Conservation (phyloP, 805 yeast species). For the Metschnikowia sp. region DNA sequence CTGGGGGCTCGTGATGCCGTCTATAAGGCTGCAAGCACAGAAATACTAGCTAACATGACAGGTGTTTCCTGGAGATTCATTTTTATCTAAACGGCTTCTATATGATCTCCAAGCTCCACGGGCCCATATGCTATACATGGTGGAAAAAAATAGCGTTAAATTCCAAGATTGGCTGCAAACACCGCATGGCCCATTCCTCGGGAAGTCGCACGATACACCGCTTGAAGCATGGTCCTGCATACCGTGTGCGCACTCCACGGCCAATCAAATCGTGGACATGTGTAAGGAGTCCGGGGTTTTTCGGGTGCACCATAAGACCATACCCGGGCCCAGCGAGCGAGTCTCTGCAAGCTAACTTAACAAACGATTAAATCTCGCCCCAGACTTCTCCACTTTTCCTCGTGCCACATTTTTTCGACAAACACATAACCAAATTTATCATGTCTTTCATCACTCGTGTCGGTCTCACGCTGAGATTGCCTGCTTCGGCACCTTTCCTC, state of each 20-base stretch:
- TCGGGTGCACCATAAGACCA: constrained; percentile 3
- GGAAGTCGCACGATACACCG: no score
- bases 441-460: constrained; percentile 29
- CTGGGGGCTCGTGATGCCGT: no score
- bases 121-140: no score
- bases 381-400: not conserved
- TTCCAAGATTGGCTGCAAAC: not conserved
- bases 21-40: no score
- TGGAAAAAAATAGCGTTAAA: not conserved
- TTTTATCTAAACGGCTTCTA: no score
- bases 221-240: not conserved
- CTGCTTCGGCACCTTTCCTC: constrained; percentile 24
- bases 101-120: no score
- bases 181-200: no score
- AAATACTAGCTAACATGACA: no score
- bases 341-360: not conserved
- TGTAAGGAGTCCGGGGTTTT: constrained; percentile 20
- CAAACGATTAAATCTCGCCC: not conserved
- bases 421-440: not conserved
- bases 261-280: constrained; percentile 17
- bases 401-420: not conserved
- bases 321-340: not conserved
- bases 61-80: no score
- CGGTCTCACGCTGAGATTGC: constrained; percentile 22
- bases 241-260: not conserved